Evolutionary conservation across 768 basidiomycete genomes (phyloP), one percentile per base, ranked within the genome.

Genomic region (Lentinula aciculospora): DNA sequence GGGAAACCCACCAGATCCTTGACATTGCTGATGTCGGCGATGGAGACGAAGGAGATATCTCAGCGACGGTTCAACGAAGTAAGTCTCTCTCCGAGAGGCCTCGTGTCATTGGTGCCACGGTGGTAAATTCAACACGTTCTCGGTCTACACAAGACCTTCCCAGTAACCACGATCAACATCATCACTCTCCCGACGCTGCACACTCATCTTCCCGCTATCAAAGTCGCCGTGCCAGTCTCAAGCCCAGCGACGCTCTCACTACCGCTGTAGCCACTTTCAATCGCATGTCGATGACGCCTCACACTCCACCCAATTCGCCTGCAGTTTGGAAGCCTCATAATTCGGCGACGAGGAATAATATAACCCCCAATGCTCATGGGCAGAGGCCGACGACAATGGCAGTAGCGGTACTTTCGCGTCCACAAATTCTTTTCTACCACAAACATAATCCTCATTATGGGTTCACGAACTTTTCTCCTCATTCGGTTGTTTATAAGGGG

Each of bases 391-490:
- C 19, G n/a, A 36, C 51, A 12, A 37, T 53, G 51, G 51, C 23
- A 15, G 27, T 53, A 21, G 36, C 51, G 12, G 36, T 39, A 17
- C 19, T 23, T n/a, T 21, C 56, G 21, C 69, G 71, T 8, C 65
- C 67, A 6, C 74, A 73, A 4, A 74, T 88, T 57, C 66, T 83
- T 2, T 88, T 88, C 66, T 88, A 88, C 62, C 77, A 86, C 62
- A 87, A 81, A 64, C 71, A 79, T 12, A 73, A 80, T 44, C 83
- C 85, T 10, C 75, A 86, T 65, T 86, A 88, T 60, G 86, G 83
- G 6, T 88, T 88, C 64, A 87, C 86, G 40, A 88, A 88, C 67
- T 88, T 88, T 67, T 88, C 88, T 9, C 67, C 81, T 0, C 86
- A 89, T 67, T 74, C 81, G 44, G 80, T 90, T 9, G 63, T 73